Evolutionary conservation across 352 stramenopile genomes (phyloP).

Genomic region (Aphanomyces cochlioides): DNA sequence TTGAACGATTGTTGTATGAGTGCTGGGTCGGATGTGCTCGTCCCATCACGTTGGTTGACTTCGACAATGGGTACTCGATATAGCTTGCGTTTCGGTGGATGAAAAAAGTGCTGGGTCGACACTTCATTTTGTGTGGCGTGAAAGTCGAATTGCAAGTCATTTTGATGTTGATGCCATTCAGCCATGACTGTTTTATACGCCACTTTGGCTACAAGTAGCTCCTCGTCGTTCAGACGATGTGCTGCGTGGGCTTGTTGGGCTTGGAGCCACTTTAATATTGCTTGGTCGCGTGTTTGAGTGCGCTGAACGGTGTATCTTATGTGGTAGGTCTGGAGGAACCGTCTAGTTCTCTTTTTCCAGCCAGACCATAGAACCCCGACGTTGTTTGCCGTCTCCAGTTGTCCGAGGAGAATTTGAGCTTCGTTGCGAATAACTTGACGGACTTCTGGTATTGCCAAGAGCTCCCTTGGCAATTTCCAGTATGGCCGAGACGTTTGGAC

Average conservation of each 20-base stretch:
- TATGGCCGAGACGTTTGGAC: not conserved
- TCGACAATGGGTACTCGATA: not conserved
- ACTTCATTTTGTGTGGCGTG: not conserved
- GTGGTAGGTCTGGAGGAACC: not conserved
- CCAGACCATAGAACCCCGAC: not conserved
- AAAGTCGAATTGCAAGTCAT: slow-evolving; percentile 3
- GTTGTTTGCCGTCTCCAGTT: not conserved
- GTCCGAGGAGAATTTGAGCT: not conserved
- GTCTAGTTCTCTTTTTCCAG: not conserved
- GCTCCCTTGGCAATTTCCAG: not conserved
- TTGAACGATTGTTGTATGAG: too few species aligned
- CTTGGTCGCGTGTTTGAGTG: not conserved
- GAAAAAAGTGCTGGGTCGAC: not conserved
- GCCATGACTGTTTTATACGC: not conserved
- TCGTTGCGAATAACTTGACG: not conserved
- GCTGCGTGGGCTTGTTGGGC: not conserved
- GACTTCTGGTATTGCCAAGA: not conserved
- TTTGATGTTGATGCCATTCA: not conserved
- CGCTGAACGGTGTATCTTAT: not conserved
- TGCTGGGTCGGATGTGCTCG: too few species aligned
- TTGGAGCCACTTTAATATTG: not conserved
- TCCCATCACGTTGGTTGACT: not conserved
- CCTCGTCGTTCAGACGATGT: not conserved
- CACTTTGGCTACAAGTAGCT: not conserved
- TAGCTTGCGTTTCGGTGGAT: not conserved